A percentile compares a stretch with the other conserved stretches of the same genome.
Evolutionary conservation across 2,329 filamentous ascomycete genomes (phyloP).

Genomic region (Nothophaeocryptopus gaeumannii): DNA sequence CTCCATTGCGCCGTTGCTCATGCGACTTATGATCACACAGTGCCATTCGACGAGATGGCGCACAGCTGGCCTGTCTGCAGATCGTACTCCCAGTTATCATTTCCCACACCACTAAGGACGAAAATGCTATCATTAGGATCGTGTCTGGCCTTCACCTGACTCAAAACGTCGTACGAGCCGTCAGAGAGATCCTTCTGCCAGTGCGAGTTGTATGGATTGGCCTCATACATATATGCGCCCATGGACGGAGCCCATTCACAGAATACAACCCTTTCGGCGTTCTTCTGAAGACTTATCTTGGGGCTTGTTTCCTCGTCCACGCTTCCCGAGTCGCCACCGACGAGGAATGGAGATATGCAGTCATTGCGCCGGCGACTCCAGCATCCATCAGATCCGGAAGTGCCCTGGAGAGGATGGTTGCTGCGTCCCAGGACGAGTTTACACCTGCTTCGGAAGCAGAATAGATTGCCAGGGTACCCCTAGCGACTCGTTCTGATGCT

Average conservation of each 20-base stretch:
- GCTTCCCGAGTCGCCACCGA: conserved; percentile 23
- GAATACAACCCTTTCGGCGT: conserved; percentile 25
- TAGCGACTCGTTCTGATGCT: conserved; percentile 13
- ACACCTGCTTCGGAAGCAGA: conserved; percentile 29
- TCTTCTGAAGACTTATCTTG: conserved; percentile 10
- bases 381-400: conserved; percentile 35
- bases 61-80: conserved; percentile 27
- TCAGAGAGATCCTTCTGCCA: conserved; percentile 46
- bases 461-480: conserved; percentile 17
- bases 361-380: conserved; percentile 28
- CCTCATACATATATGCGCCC: conserved; percentile 46
- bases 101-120: conserved; percentile 26
- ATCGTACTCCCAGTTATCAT: conserved; percentile 27
- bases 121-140: conserved; percentile 36
- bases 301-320: conserved; percentile 10
- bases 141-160: conserved; percentile 43
- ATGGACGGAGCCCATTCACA: conserved; percentile 40
- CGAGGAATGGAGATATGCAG: conserved; percentile 35
- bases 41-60: no score
- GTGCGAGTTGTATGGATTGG: conserved; percentile 40
- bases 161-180: conserved; percentile 38
- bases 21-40: no score
- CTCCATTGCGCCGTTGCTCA: no score
- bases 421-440: conserved; percentile 35
- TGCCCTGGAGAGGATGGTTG: conserved; percentile 30